Evolutionary conservation across 2,329 filamentous ascomycete genomes (phyloP).

Genomic region (Dothidotthia symphoricarpi): DNA sequence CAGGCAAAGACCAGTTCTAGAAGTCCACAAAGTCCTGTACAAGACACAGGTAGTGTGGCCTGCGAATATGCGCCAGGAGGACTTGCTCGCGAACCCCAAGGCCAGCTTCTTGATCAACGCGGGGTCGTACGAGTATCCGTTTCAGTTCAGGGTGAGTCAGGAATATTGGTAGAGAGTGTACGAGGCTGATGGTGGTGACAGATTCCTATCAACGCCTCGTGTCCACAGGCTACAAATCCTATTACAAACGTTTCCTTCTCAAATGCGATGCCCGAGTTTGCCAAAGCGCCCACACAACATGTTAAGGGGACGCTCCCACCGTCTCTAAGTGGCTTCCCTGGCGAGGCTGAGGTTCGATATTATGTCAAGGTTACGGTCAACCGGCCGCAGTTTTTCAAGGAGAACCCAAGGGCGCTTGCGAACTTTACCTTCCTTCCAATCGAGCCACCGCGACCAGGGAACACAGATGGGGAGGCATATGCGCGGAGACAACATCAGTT

Average conservation of each 20-base stretch:
- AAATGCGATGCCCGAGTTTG: slow-evolving; percentile 46
- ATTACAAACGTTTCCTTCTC: slow-evolving; percentile 47
- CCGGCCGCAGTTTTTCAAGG: slow-evolving; percentile 82
- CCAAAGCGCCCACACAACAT: slow-evolving; percentile 57
- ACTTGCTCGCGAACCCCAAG: slow-evolving; percentile 41
- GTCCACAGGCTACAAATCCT: slow-evolving; percentile 43
- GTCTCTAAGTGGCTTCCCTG: slow-evolving; percentile 80
- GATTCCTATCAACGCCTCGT: slow-evolving; percentile 69
- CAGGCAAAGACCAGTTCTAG: slow-evolving; percentile 49
- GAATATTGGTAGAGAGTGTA: not conserved
- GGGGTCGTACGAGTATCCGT: slow-evolving; percentile 73
- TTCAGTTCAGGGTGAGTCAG: slow-evolving; percentile 69
- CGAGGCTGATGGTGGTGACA: slow-evolving; percentile 15
- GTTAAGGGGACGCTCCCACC: slow-evolving; percentile 85
- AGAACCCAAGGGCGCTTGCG: slow-evolving; percentile 68
- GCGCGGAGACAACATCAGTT: slow-evolving; percentile 71
- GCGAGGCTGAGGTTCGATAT: slow-evolving; percentile 86
- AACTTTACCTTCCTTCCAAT: slow-evolving; percentile 86
- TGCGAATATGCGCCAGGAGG: slow-evolving; percentile 45
- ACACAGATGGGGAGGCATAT: slow-evolving; percentile 74
- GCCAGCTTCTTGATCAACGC: slow-evolving; percentile 60
- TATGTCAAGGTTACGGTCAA: slow-evolving; percentile 95
- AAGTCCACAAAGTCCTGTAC: slow-evolving; percentile 67
- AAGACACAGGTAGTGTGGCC: slow-evolving; percentile 72
- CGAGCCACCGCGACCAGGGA: slow-evolving; percentile 73